Percentiles rank a stretch among this genome's conserved stretches.
Evolutionary conservation across 192 early-diverging fungal species (phyloP).

Genomic region (Neocallimastix lanati): DNA sequence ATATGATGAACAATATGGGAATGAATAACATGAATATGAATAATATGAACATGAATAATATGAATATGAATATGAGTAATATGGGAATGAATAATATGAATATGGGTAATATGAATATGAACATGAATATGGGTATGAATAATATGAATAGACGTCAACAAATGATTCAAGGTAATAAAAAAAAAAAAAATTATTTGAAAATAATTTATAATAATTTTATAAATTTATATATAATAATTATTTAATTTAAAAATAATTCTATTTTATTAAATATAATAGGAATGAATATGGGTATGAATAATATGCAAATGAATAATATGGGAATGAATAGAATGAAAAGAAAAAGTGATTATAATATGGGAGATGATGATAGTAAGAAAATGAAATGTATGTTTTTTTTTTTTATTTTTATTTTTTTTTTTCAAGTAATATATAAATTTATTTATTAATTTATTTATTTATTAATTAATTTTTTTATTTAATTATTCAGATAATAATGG

Average conservation of each 20-base stretch:
- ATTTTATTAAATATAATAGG: too few relatives aligned
- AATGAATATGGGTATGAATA: neutral
- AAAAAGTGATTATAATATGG: neutral
- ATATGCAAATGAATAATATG: neutral
- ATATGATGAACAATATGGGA: neutral
- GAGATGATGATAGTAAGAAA: neutral
- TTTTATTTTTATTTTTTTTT: too few relatives aligned
- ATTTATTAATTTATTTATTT: too few relatives aligned
- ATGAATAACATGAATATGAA: neutral
- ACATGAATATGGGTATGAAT: neutral
- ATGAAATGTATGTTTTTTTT: neutral
- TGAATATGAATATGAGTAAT: neutral
- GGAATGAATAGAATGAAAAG: neutral
- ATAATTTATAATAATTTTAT: too few relatives aligned
- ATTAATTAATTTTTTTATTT: too few relatives aligned
- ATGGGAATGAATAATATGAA: neutral
- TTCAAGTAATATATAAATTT: too few relatives aligned
- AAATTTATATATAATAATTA: too few relatives aligned
- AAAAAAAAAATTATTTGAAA: too few relatives aligned
- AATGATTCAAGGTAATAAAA: neutral
- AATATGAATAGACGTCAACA: neutral
- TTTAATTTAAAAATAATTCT: too few relatives aligned
- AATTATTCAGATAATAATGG: too few relatives aligned
- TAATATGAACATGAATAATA: neutral
- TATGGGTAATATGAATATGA: neutral